phyloP scores from a whole-genome alignment of 352 stramenopile genomes.

The Phytophthora fragariaefolia region DNA sequence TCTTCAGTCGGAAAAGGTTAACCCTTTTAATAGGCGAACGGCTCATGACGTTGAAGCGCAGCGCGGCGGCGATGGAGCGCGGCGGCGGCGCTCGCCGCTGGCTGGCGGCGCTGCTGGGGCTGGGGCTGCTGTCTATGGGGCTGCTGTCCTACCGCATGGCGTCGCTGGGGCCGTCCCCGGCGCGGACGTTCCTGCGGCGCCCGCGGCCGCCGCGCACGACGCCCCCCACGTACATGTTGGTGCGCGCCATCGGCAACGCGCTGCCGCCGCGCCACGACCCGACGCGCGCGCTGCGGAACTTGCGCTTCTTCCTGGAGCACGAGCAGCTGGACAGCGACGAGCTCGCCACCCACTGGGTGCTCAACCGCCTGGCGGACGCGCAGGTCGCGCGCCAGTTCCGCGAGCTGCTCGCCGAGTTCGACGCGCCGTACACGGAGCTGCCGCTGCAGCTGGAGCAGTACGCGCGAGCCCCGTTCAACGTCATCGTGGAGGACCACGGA shows the following conservation, averaged over 20 bases:
- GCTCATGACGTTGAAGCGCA: slow-evolving; percentile 5
- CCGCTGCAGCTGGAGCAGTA: slow-evolving; percentile 47
- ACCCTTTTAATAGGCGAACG: neutral
- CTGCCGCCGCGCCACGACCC: slow-evolving; percentile 63
- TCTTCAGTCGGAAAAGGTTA: no score
- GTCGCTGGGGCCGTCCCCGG: slow-evolving; percentile 5
- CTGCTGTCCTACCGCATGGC: slow-evolving; percentile 35
- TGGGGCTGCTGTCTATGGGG: slow-evolving; percentile 32
- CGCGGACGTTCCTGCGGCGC: neutral
- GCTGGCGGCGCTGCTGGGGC: slow-evolving; percentile 24
- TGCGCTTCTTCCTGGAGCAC: slow-evolving; percentile 60
- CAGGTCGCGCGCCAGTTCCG: slow-evolving; percentile 35
- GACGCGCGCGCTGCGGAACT: slow-evolving; percentile 43
- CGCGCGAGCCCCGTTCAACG: slow-evolving; percentile 42
- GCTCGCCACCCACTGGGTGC: slow-evolving; percentile 53
- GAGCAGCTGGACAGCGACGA: slow-evolving; percentile 46
- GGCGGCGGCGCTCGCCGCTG: slow-evolving; percentile 21
- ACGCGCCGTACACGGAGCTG: slow-evolving; percentile 48
- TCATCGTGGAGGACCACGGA: slow-evolving; percentile 52
- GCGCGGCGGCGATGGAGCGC: neutral
- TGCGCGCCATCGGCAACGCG: slow-evolving; percentile 57
- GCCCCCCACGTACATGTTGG: slow-evolving; percentile 40
- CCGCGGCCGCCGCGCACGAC: neutral
- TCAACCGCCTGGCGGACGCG: slow-evolving; percentile 55
- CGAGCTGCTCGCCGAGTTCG: slow-evolving; percentile 44